Percentiles rank a stretch among this genome's conserved stretches.
Evolutionary conservation across 805 yeast genomes (phyloP).

Genomic region (Metschnikowia gelsemii): DNA sequence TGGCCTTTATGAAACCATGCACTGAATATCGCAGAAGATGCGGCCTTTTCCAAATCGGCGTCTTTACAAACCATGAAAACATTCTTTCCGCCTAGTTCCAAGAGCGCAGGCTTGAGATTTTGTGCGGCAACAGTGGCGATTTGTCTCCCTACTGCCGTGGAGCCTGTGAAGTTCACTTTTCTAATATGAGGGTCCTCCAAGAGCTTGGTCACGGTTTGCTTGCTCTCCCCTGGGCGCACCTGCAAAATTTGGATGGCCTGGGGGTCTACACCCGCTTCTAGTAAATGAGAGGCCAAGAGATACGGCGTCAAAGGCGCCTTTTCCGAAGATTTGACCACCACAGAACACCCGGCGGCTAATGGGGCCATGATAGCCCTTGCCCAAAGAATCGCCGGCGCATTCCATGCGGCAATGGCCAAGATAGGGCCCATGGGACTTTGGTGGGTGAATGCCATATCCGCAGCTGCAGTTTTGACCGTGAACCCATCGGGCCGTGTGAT

Average conservation of each 20-base stretch:
- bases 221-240: slow-evolving; percentile 26
- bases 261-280: slow-evolving; percentile 40
- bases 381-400: slow-evolving; percentile 45
- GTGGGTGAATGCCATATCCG: slow-evolving; percentile 29
- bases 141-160: slow-evolving; percentile 38
- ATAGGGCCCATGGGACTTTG: slow-evolving; percentile 47
- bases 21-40: slow-evolving; percentile 28
- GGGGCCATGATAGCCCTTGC: slow-evolving; percentile 44
- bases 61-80: slow-evolving; percentile 33
- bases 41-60: slow-evolving; percentile 34
- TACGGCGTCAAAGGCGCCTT: slow-evolving; percentile 35
- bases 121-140: slow-evolving; percentile 39
- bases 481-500: slow-evolving; percentile 21
- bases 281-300: slow-evolving; percentile 32
- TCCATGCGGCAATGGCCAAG: slow-evolving; percentile 48
- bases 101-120: slow-evolving; percentile 39
- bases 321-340: slow-evolving; percentile 42
- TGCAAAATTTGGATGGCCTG: slow-evolving; percentile 38
- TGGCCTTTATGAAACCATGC: slow-evolving; percentile 48
- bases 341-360: slow-evolving; percentile 50
- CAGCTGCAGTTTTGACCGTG: slow-evolving; percentile 13
- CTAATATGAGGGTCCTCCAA: slow-evolving; percentile 28
- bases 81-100: slow-evolving; percentile 50
- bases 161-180: slow-evolving; percentile 48
- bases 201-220: slow-evolving; percentile 25